Percentiles rank a stretch among this genome's conserved stretches.
Conservation (phyloP, 306 rosid species). For the Cercis canadensis region DNA sequence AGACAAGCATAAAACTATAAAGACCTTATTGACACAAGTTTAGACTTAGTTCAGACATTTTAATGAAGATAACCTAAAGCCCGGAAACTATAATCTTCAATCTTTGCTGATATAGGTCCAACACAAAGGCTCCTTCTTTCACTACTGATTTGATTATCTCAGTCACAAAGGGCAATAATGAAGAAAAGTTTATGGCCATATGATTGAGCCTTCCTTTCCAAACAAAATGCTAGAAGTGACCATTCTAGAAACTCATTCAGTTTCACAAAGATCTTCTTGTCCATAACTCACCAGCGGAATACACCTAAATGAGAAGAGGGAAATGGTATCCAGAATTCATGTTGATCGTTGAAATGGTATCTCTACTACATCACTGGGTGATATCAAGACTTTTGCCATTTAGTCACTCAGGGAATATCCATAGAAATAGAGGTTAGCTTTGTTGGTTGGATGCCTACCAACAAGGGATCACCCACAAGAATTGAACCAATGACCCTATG, state of each 20-base stretch:
- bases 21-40: constrained; percentile 23
- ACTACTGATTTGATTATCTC: background rate
- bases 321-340: background rate
- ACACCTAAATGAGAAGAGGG: background rate
- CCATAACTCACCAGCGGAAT: background rate
- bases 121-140: constrained; percentile 18
- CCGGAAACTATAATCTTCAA: constrained; percentile 17
- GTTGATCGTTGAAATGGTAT: background rate
- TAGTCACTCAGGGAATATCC: constrained; percentile 9
- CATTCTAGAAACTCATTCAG: constrained; percentile 1
- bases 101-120: constrained; percentile 1
- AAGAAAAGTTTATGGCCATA: background rate
- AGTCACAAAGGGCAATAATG: background rate
- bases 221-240: constrained; percentile 15
- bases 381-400: constrained; percentile 1
- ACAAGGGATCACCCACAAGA: too few species aligned
- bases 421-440: too few species aligned
- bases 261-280: background rate
- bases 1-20: constrained; percentile 21
- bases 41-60: constrained; percentile 11
- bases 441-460: too few species aligned
- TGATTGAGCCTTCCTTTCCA: constrained; percentile 1
- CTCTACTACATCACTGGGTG: background rate
- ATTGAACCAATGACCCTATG: too few species aligned
- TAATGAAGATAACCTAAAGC: constrained; percentile 21